Base-by-base conservation (phyloP, 2,329 filamentous ascomycete species). In the Calycina marina region DNA sequence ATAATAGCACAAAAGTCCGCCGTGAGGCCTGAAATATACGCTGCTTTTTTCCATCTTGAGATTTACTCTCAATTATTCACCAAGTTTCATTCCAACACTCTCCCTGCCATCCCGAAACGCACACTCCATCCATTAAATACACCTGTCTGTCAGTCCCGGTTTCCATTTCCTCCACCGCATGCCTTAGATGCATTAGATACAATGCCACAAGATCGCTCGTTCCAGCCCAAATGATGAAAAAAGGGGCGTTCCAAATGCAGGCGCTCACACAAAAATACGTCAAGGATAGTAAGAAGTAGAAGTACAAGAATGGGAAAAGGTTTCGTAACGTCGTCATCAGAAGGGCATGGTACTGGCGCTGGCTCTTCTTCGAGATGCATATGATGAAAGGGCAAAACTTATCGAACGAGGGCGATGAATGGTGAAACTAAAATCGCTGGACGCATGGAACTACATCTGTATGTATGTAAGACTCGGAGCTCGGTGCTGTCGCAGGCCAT, bases 231-330 rank as follows among this genome's bases (percentile, higher is more conserved):
- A n/a, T n/a, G n/a, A n/a, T n/a, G n/a, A n/a, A n/a, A n/a, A n/a
- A n/a, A n/a, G n/a, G n/a, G n/a, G n/a, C n/a, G n/a, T n/a, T n/a
- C n/a, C n/a, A n/a, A n/a, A n/a, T n/a, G n/a, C n/a, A n/a, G n/a
- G n/a, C n/a, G n/a, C n/a, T n/a, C n/a, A n/a, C n/a, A n/a, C n/a
- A n/a, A n/a, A n/a, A n/a, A n/a, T n/a, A n/a, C 17, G 34, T 39
- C 27, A 49, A 45, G 28, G 46, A 49, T 39, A 37, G 44, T 45
- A 39, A 18, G 32, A 33, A 38, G 36, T 14, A 35, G 46, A 39
- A 39, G 25, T 28, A 25, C 8, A 27, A 29, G 14, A 29, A 17
- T 29, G 6, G 13, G 14, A 27, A 27, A 29, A 18, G n/a, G n/a
- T 22, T 8, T 29, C 27, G 16, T 29, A 29, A 29, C 5, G 27